These are phyloP conservation scores for Cadophora sp. DNA, from an alignment of 2,329 filamentous ascomycete species.

Conservation along the genomic window DNA sequence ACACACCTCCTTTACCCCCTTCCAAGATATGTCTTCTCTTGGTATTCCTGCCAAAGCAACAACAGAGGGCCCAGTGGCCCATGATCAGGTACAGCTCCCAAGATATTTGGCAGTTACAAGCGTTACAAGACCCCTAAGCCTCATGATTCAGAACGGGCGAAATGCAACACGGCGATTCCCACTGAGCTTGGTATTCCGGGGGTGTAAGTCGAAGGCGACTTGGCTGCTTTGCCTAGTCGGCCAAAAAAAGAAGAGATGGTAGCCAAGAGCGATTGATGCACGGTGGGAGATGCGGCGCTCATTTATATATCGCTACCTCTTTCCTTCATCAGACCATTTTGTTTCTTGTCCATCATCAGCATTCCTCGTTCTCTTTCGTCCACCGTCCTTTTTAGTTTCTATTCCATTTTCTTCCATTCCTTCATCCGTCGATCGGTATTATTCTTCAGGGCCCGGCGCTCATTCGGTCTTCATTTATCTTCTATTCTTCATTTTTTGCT, in stretches of 20 bases:
- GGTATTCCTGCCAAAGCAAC: slow-evolving; percentile 18
- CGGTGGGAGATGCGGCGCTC: not conserved
- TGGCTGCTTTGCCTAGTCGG: slow-evolving; percentile 1
- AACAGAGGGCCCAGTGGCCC: not conserved
- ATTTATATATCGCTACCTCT: slow-evolving; percentile 10
- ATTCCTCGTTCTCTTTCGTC: slow-evolving; percentile 9
- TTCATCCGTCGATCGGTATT: slow-evolving; percentile 20
- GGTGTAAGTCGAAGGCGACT: not conserved
- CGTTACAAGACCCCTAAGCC: slow-evolving; percentile 10
- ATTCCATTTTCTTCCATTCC: slow-evolving; percentile 13
- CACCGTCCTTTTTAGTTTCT: not conserved
- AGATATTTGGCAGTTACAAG: slow-evolving; percentile 19
- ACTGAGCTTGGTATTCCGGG: slow-evolving; percentile 4
- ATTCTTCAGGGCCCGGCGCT: slow-evolving; percentile 20
- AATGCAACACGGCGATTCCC: slow-evolving; percentile 9
- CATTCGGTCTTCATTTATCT: slow-evolving; percentile 11
- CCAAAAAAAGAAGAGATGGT: slow-evolving; percentile 3
- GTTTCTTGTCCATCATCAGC: slow-evolving; percentile 17
- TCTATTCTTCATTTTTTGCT: not conserved
- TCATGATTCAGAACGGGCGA: slow-evolving; percentile 8
- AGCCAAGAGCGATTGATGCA: slow-evolving; percentile 4
- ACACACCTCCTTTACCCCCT: slow-evolving; percentile 7
- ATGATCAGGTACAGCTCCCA: slow-evolving; percentile 7
- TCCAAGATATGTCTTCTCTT: slow-evolving; percentile 13
- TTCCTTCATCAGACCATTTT: slow-evolving; percentile 18